phyloP scores from a whole-genome alignment of 176 grass and related monocot genomes.

The Triticum dicoccoides region DNA sequence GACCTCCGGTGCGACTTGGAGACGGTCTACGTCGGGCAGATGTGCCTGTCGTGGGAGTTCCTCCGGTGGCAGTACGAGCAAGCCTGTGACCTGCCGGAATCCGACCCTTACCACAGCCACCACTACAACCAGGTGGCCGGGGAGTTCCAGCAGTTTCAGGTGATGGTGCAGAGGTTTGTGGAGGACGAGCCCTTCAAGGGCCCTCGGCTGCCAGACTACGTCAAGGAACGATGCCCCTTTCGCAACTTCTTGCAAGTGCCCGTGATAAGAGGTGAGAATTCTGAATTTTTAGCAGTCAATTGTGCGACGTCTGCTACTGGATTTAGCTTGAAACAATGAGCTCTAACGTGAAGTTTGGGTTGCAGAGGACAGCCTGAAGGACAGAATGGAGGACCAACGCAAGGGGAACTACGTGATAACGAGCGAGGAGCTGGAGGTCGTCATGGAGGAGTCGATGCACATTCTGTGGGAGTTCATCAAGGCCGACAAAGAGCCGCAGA shows the following conservation, averaged over 20 bases:
- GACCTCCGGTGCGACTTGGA: constrained; percentile 82
- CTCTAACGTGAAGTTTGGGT: constrained; percentile 6
- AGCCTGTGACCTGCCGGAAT: constrained; percentile 62
- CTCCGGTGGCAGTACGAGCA: constrained; percentile 97
- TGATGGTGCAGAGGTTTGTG: constrained; percentile 73
- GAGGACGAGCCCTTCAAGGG: constrained; percentile 90
- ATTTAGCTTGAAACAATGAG: neutral
- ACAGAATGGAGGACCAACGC: constrained; percentile 73
- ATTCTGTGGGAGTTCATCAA: constrained; percentile 93
- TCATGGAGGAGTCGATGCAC: constrained; percentile 84
- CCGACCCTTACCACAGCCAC: constrained; percentile 69
- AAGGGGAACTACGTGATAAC: constrained; percentile 70
- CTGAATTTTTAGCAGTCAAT: neutral
- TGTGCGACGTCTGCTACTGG: neutral
- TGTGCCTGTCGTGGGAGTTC: constrained; percentile 96
- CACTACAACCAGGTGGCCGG: constrained; percentile 81
- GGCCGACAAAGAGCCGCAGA: constrained; percentile 57
- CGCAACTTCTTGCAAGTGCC: constrained; percentile 84
- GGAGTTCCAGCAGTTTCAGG: constrained; percentile 98
- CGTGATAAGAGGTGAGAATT: constrained; percentile 73
- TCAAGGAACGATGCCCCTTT: constrained; percentile 70
- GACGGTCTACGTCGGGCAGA: constrained; percentile 90
- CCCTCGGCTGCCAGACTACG: constrained; percentile 83
- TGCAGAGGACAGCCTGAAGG: constrained; percentile 82
- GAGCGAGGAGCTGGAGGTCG: constrained; percentile 65